phyloP scores from a whole-genome alignment of 2,329 filamentous ascomycete species.

The Ophiognomonia clavigignenti-juglandacearum region DNA sequence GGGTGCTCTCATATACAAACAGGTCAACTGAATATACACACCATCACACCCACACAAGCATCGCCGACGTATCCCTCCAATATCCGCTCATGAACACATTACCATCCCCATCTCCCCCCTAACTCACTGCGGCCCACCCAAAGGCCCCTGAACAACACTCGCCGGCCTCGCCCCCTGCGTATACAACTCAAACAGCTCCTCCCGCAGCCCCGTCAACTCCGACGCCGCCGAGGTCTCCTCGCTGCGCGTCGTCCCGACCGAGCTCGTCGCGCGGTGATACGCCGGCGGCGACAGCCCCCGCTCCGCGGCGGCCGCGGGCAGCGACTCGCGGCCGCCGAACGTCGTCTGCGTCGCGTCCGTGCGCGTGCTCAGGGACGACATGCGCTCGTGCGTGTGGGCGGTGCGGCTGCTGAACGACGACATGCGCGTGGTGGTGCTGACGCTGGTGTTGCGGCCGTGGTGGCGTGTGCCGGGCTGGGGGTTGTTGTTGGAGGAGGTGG shows the following conservation, averaged over 20 bases:
- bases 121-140: too few species aligned
- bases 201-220: conserved; percentile 1
- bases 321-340: conserved; percentile 1
- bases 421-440: too few species aligned
- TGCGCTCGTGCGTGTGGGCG: background rate
- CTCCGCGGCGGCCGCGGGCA: background rate
- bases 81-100: too few species aligned
- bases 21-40: background rate
- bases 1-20: too few species aligned
- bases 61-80: too few species aligned
- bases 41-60: too few species aligned
- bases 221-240: background rate
- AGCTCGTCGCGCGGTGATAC: background rate
- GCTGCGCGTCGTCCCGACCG: background rate
- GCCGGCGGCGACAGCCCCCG: conserved; percentile 1
- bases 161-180: background rate
- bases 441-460: too few species aligned
- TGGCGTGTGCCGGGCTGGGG: too few species aligned
- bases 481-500: too few species aligned
- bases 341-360: conserved; percentile 6
- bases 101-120: too few species aligned
- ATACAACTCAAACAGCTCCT: conserved; percentile 2
- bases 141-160: too few species aligned
- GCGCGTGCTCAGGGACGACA: conserved; percentile 10
- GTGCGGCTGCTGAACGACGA: background rate